Base-by-base conservation (phyloP, 768 basidiomycete genomes). In the Calocybe gangraenosa region DNA sequence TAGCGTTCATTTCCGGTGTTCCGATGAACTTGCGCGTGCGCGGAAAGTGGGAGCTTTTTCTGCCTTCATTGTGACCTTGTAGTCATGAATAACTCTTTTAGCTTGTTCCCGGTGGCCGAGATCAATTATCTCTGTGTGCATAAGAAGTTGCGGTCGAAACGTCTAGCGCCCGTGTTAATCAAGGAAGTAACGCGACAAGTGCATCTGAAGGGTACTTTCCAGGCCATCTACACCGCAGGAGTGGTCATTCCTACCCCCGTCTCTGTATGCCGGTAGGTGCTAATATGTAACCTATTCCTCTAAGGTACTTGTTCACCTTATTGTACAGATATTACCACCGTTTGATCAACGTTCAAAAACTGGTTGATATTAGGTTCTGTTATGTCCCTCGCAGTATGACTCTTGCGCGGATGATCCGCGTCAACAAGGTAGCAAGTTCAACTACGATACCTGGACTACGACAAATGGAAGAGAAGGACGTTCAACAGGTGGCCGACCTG, bases 111-210 rank as follows among this genome's bases (percentile, higher is more conserved):
- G 21, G 80, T 82, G 33, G 84, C 83, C 61, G 96, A 98, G 65
- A 94, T 99, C 70, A 99, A 98, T 65, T 98, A 90, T 66, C 84
- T 99, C 40, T 95, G 92, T 57, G 84, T 97, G 1, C 94, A 96
- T 76, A 99, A 99, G 72, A 97, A 96, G 65, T 70, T 98, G 28
- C 86, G 96, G 14, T 89, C 92, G 0, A 97, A 97, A 63, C 87
- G 96, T 32, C 72, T 98, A 18, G 85, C 96, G 0, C 96, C 96
- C 0, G 90, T 98, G 10, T 75, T 99, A 40, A 98, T 99, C 68
- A 96, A 96, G 62, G 96, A 99, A 60, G 87, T 98, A 19, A 98
- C 96, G 0, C 77, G 96, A 17, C 90, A 91, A 59, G 88, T 89
- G 42, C 81, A 98, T 62, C 74, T 98, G 30, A 77, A 81, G 51